Evolutionary conservation across 2,329 filamentous ascomycete species (phyloP), one percentile per base, ranked within the genome.

Genomic region (Setomelanomma holmii): DNA sequence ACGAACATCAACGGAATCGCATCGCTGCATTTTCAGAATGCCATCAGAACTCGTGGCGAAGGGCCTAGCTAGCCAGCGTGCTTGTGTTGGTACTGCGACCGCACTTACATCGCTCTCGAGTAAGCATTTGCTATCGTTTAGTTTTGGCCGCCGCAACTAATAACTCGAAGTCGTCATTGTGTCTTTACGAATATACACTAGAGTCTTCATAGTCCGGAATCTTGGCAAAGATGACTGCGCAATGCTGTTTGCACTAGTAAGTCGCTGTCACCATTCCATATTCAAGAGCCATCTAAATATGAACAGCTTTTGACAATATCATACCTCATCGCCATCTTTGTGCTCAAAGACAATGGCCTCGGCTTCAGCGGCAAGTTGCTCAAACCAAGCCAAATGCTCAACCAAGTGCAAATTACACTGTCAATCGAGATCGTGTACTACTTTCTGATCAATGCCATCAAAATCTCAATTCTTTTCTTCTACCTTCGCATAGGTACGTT

Each of bases 401-500:
- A 49, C 11, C 49, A 61, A 17, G 53, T 67, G 11, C 58, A 63
- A 54, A 58, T 59, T 4, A 63, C 68, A 6, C 56, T 73, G 17
- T 60, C 66, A 1, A 67, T 73, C 24, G 52, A 74, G 40, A 60
- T 73, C 33, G 66, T 67, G 1, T 74, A 74, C 53, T 69, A 69
- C 36, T 33, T 68, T 7, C 19, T 64, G 14, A 55, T 73, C 40
- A 63, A 55, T 17, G 43, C 56, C 20, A 67, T 75, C 53, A 75
- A 74, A 44, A 47, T 65, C 1, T 75, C 72, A 1, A 74, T 75
- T 23, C 51, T 74, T 4, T 61, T 65, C 38, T 69, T 71, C 43
- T 75, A 75, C 39, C 51, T 74, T 20, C 66, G 71, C 45, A 63
- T 75, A 38, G 71, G 71, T 74, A 58, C 21, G 61, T 46, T 16